Evolutionary conservation across 2,329 filamentous ascomycete species (phyloP).

Genomic region (Chaetomiaceae sp.): DNA sequence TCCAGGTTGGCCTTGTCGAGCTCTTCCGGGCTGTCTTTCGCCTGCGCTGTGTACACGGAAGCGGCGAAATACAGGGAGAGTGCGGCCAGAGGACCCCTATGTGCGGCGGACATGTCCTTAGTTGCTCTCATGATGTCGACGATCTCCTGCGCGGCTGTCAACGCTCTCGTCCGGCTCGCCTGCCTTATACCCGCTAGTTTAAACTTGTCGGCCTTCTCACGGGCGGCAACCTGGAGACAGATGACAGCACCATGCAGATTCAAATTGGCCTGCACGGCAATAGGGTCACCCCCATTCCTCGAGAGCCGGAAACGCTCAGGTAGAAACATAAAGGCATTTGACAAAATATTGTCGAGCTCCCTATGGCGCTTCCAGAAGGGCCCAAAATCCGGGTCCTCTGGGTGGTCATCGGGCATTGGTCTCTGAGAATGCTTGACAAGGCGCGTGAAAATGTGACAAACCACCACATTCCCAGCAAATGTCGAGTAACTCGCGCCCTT

Average conservation of each 20-base stretch:
- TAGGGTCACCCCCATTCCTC: conserved; percentile 60
- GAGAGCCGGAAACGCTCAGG: conserved; percentile 72
- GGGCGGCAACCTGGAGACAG: conserved; percentile 82
- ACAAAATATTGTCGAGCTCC: conserved; percentile 72
- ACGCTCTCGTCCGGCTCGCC: conserved; percentile 67
- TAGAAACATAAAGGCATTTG: conserved; percentile 72
- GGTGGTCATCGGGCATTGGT: conserved; percentile 62
- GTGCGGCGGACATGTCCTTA: conserved; percentile 62
- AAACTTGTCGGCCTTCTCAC: conserved; percentile 75
- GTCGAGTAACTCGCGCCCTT: conserved; percentile 60
- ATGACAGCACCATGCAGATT: conserved; percentile 85
- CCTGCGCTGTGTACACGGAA: conserved; percentile 76
- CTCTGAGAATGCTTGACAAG: conserved; percentile 79
- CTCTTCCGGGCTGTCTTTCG: conserved; percentile 58
- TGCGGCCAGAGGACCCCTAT: conserved; percentile 71
- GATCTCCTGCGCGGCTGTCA: conserved; percentile 79
- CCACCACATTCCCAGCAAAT: conserved; percentile 67
- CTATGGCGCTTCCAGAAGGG: conserved; percentile 84
- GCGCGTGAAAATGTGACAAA: conserved; percentile 74
- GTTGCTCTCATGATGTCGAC: conserved; percentile 77
- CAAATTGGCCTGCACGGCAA: conserved; percentile 79
- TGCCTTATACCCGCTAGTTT: conserved; percentile 62
- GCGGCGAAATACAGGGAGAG: conserved; percentile 83
- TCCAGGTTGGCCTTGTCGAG: conserved; percentile 53
- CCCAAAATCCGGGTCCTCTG: conserved; percentile 69